These are phyloP conservation scores for Leishmania tarentolae DNA, from an alignment of 208 protist species.

Conservation along the genomic window DNA sequence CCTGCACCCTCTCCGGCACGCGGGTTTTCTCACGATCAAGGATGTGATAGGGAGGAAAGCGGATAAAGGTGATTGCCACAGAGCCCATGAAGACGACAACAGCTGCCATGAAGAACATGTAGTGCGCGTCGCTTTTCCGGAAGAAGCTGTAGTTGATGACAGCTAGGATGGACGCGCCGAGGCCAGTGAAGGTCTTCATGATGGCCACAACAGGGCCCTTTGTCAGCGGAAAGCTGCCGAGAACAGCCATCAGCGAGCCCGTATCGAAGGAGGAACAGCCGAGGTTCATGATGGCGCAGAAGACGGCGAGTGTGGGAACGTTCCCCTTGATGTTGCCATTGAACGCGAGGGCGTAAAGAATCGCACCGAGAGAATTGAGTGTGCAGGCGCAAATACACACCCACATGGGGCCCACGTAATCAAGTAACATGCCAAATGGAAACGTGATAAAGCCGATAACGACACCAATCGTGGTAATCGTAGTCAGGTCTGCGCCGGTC, in stretches of 20 bases:
- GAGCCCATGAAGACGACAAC: constrained; percentile 36
- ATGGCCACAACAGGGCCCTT: constrained; percentile 51
- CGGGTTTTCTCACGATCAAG: constrained; percentile 34
- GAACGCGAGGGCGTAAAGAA: constrained; percentile 65
- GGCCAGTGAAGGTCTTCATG: constrained; percentile 60
- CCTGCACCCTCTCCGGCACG: constrained; percentile 27
- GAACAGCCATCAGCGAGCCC: constrained; percentile 65
- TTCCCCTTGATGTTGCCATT: constrained; percentile 37
- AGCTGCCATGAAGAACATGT: constrained; percentile 58
- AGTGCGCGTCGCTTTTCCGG: constrained; percentile 40
- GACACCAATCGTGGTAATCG: constrained; percentile 58
- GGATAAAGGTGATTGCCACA: constrained; percentile 36
- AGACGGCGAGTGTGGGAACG: constrained; percentile 45
- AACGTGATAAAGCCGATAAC: constrained; percentile 51
- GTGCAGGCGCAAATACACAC: constrained; percentile 33
- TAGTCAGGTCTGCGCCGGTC: constrained; percentile 41
- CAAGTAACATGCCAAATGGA: constrained; percentile 55
- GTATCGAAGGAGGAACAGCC: constrained; percentile 59
- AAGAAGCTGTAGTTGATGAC: constrained; percentile 58
- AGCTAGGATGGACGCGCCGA: constrained; percentile 49
- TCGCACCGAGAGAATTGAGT: constrained; percentile 35
- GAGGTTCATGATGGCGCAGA: constrained; percentile 60
- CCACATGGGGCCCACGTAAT: constrained; percentile 55
- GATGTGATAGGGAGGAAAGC: constrained; percentile 57
- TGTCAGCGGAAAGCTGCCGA: constrained; percentile 56